Evolutionary conservation across 805 yeast genomes (phyloP), one percentile per base, ranked within the genome.

Genomic region (Ogataea trehalophila): DNA sequence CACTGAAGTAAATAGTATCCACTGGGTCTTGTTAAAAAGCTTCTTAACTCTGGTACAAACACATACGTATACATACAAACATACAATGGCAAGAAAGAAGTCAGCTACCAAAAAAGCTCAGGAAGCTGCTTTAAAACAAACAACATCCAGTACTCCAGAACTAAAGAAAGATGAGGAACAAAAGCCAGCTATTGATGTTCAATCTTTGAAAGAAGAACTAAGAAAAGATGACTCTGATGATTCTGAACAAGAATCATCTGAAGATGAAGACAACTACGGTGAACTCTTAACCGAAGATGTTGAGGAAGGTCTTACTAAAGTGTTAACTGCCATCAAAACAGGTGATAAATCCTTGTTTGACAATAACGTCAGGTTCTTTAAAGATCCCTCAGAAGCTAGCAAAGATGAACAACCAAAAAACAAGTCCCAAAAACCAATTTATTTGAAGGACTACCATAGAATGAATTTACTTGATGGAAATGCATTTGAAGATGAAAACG

Each of bases 241-340:
- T 14, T 60, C 60, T 15, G 61, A 48, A 2, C 72, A 63, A 2
- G 67, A 68, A 6, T 71, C 70, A 16, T 67, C 73, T n/a, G 95
- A 88, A 61, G 89, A 82, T 4, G 99, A 92, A 67, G 99, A 94
- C 62, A 97, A 91, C 50, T 83, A 66, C 55, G 99, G 97, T 44
- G 96, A 90, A 31, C 71, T 94, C 43, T 74, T 88, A 45, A 92
- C 97, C 0, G 89, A 80, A 42, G 90, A 86, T 43, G 87, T 94
- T 9, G 97, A 94, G 53, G 66, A 74, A 17, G 95, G 95, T 22
- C 82, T 94, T 54, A 73, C 76, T 44, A 75, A 81, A 39, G 95
- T 94, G 2, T 66, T 94, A 43, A 60, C 70, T 16, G 85, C 96
- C 0, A 76, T 94, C 50, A 81, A 79, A 59, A 72, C 72, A 2